Evolutionary conservation across 768 basidiomycete species (phyloP).

Genomic region (Suillus tomentosus): DNA sequence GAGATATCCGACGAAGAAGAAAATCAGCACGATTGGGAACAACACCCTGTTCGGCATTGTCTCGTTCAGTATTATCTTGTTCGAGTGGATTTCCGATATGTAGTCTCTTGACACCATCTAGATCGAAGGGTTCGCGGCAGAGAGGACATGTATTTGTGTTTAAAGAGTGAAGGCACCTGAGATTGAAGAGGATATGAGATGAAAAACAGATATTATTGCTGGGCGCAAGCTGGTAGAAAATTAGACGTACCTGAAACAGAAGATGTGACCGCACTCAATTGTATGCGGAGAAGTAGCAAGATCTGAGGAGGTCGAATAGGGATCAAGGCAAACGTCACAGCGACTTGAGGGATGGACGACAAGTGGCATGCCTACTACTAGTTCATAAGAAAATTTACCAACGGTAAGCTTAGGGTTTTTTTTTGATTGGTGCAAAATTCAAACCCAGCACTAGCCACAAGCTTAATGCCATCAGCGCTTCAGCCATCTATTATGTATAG

Average conservation of each 20-base stretch:
- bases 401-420: too few relatives aligned
- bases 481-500: too few relatives aligned
- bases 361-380: slow-evolving; percentile 41
- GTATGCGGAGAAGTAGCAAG: slow-evolving; percentile 59
- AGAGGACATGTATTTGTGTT: slow-evolving; percentile 60
- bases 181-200: slow-evolving; percentile 1
- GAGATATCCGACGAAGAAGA: slow-evolving; percentile 36
- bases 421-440: too few relatives aligned
- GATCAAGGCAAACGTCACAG: slow-evolving; percentile 77
- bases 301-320: slow-evolving; percentile 48
- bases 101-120: slow-evolving; percentile 60
- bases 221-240: not conserved
- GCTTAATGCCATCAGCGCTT: too few relatives aligned
- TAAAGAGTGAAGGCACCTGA: slow-evolving; percentile 56
- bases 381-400: slow-evolving; percentile 16
- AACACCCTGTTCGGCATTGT: slow-evolving; percentile 37
- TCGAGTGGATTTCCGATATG: slow-evolving; percentile 53
- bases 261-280: slow-evolving; percentile 77
- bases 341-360: slow-evolving; percentile 68
- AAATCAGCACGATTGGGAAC: slow-evolving; percentile 43
- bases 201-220: not conserved
- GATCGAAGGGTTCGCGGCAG: slow-evolving; percentile 60
- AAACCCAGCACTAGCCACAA: too few relatives aligned
- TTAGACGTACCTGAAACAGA: slow-evolving; percentile 60
- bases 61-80: slow-evolving; percentile 31